Evolutionary conservation across 495 filamentous ascomycete genomes (phyloP).

Genomic region (Jackrogersella multiformis): DNA sequence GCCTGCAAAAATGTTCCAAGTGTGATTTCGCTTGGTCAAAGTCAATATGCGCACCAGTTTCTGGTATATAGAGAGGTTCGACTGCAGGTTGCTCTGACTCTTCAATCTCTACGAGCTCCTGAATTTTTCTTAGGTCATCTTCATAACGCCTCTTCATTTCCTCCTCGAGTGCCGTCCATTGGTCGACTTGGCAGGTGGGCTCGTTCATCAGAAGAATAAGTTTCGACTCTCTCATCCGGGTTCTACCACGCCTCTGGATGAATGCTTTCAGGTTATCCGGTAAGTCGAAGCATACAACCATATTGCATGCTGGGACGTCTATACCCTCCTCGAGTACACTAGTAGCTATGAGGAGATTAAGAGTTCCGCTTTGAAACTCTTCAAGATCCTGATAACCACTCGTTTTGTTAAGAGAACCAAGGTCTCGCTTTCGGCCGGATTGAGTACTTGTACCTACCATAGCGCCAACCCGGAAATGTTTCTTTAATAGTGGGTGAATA

Average conservation of each 20-base stretch:
- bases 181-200: constrained; percentile 39
- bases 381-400: constrained; percentile 68
- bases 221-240: constrained; percentile 74
- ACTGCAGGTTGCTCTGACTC: constrained; percentile 53
- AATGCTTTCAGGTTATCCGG: constrained; percentile 84
- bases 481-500: constrained; percentile 63
- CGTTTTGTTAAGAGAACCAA: constrained; percentile 68
- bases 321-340: constrained; percentile 93
- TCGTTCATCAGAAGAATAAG: constrained; percentile 70
- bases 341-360: constrained; percentile 84
- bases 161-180: constrained; percentile 72
- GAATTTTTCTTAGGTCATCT: constrained; percentile 68
- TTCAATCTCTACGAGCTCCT: constrained; percentile 61
- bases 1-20: constrained; percentile 83
- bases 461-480: constrained; percentile 67
- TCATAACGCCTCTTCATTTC: constrained; percentile 79
- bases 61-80: constrained; percentile 55
- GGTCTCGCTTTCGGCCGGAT: constrained; percentile 55
- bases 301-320: constrained; percentile 84
- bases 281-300: constrained; percentile 85
- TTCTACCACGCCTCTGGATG: constrained; percentile 87
- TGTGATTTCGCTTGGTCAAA: constrained; percentile 76
- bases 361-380: constrained; percentile 71
- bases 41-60: constrained; percentile 75
- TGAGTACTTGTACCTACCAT: constrained; percentile 77